Evolutionary conservation across 306 rosid species (phyloP).

Genomic region (Vachellia collinsii): DNA sequence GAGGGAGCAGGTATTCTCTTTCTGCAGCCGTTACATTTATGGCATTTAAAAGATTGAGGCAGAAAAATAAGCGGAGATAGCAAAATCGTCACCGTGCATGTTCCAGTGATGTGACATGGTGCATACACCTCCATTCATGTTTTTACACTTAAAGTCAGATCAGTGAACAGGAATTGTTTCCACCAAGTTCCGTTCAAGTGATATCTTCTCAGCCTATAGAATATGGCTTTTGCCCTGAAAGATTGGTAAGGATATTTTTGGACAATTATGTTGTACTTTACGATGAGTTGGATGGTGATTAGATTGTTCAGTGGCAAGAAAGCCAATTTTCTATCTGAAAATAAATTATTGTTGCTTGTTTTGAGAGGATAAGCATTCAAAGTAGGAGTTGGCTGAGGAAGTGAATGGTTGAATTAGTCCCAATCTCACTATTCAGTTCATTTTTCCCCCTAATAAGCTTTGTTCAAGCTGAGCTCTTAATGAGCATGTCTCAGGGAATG

Average conservation of each 20-base stretch:
- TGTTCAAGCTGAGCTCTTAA: neutral
- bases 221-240: conserved; percentile 16
- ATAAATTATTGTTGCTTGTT: conserved; percentile 5
- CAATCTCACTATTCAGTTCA: neutral
- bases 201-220: conserved; percentile 21
- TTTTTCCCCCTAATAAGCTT: neutral
- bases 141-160: conserved; percentile 22
- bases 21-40: conserved; percentile 92
- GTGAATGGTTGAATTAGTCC: neutral
- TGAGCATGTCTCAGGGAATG: neutral
- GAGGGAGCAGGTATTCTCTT: conserved; percentile 79
- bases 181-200: conserved; percentile 30
- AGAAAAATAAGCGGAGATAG: conserved; percentile 61
- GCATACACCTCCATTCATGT: neutral
- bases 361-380: conserved; percentile 22
- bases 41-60: conserved; percentile 79
- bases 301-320: conserved; percentile 28
- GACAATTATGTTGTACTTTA: neutral
- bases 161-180: conserved; percentile 25
- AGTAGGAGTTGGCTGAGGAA: conserved; percentile 2
- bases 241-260: conserved; percentile 10
- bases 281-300: conserved; percentile 15
- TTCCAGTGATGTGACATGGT: conserved; percentile 1
- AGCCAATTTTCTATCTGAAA: conserved; percentile 20
- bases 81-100: conserved; percentile 16